A percentile compares a stretch with the other conserved stretches of the same genome.
phyloP scores from a whole-genome alignment of 352 stramenopile genomes.

The Peronosclerospora sorghi region DNA sequence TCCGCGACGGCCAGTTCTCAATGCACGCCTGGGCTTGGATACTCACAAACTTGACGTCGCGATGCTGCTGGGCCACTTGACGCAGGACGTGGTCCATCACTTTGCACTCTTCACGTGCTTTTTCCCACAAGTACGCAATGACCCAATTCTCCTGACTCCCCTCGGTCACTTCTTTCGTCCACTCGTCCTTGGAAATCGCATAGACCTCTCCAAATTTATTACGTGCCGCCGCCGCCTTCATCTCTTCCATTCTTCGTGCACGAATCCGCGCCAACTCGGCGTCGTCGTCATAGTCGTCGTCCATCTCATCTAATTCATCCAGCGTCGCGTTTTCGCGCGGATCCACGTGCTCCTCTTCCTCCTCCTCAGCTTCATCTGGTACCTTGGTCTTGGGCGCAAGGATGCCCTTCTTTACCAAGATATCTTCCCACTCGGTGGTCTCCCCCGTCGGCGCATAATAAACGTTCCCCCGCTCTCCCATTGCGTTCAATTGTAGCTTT shows the following conservation, averaged over 20 bases:
- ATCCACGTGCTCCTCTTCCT: slow-evolving; percentile 63
- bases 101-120: slow-evolving; percentile 82
- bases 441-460: slow-evolving; percentile 81
- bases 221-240: slow-evolving; percentile 70
- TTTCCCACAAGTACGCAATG: slow-evolving; percentile 85
- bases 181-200: slow-evolving; percentile 89
- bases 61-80: slow-evolving; percentile 73
- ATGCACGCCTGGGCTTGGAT: slow-evolving; percentile 86
- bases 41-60: slow-evolving; percentile 89
- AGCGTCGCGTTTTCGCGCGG: slow-evolving; percentile 69
- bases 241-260: slow-evolving; percentile 78
- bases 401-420: slow-evolving; percentile 84
- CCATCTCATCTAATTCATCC: slow-evolving; percentile 79
- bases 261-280: slow-evolving; percentile 63
- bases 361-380: slow-evolving; percentile 53
- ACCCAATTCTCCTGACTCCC: slow-evolving; percentile 82
- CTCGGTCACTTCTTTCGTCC: slow-evolving; percentile 87
- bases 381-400: slow-evolving; percentile 84
- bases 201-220: slow-evolving; percentile 86
- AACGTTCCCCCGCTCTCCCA: slow-evolving; percentile 71
- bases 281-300: slow-evolving; percentile 85
- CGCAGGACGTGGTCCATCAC: slow-evolving; percentile 85
- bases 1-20: slow-evolving; percentile 87
- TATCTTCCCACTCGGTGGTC: slow-evolving; percentile 86
- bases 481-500: too few species aligned